Evolutionary conservation across 2,329 filamentous ascomycete species (phyloP).

Genomic region (Annulohypoxylon truncatum): DNA sequence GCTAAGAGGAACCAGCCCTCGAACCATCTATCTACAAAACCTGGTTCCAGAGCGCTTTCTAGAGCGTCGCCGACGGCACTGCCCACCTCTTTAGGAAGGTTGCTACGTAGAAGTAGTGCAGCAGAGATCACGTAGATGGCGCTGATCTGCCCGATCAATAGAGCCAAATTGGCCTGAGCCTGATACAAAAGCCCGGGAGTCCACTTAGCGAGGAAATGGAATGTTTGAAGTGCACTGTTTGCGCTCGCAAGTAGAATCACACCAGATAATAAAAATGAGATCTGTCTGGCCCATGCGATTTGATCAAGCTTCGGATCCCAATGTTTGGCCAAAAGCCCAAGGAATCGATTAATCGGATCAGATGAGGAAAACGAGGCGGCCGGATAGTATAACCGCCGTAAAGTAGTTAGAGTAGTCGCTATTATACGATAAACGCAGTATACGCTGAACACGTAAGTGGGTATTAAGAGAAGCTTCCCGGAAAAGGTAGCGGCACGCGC

Average conservation of each 20-base stretch:
- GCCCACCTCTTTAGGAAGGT: conserved; percentile 80
- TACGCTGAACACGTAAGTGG: conserved; percentile 75
- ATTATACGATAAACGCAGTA: conserved; percentile 89
- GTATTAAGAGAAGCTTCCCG: conserved; percentile 72
- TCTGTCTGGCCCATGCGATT: conserved; percentile 84
- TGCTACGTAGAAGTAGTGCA: conserved; percentile 80
- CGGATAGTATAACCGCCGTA: conserved; percentile 67
- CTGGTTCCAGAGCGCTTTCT: conserved; percentile 77
- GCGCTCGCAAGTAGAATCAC: conserved; percentile 85
- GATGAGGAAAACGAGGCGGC: conserved; percentile 70
- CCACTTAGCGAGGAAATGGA: conserved; percentile 82
- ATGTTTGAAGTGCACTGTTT: conserved; percentile 86
- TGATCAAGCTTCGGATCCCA: conserved; percentile 87
- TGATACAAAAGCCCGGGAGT: conserved; percentile 77
- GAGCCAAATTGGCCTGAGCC: conserved; percentile 80
- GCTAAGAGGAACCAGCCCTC: conserved; percentile 85
- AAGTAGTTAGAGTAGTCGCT: conserved; percentile 75
- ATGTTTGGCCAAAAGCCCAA: conserved; percentile 83
- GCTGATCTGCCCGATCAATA: conserved; percentile 82
- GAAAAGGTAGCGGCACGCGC: conserved; percentile 73
- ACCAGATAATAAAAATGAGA: conserved; percentile 84
- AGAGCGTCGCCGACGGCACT: conserved; percentile 82
- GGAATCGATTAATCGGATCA: conserved; percentile 85
- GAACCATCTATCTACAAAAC: conserved; percentile 85
- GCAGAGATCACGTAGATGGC: conserved; percentile 89